phyloP scores from a whole-genome alignment of 2,329 filamentous ascomycete genomes.

The Fusarium hainanense region DNA sequence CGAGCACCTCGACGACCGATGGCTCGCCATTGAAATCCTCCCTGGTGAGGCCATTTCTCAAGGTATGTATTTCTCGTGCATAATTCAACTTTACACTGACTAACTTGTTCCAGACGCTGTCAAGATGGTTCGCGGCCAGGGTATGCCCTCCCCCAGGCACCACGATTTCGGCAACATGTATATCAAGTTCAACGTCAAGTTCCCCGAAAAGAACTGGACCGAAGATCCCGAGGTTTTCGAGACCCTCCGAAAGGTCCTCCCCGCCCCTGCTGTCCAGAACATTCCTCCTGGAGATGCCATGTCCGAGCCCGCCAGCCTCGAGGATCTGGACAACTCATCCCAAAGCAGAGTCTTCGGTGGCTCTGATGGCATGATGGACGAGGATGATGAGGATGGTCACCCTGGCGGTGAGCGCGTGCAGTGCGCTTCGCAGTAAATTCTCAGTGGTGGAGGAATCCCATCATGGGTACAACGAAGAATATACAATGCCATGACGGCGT shows the following conservation, averaged over 20 bases:
- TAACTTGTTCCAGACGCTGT: slow-evolving; percentile 72
- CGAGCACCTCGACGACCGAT: slow-evolving; percentile 97
- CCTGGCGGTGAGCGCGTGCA: slow-evolving; percentile 82
- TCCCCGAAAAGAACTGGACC: slow-evolving; percentile 83
- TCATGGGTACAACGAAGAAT: slow-evolving; percentile 29
- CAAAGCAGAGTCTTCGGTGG: slow-evolving; percentile 76
- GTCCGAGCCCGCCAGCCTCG: slow-evolving; percentile 88
- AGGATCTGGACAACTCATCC: slow-evolving; percentile 79
- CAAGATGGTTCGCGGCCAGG: slow-evolving; percentile 95
- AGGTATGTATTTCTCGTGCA: slow-evolving; percentile 67
- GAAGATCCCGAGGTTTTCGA: slow-evolving; percentile 76
- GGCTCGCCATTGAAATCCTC: slow-evolving; percentile 91
- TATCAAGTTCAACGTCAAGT: slow-evolving; percentile 97
- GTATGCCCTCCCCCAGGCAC: slow-evolving; percentile 96
- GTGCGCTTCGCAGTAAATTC: slow-evolving; percentile 83
- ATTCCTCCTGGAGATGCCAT: slow-evolving; percentile 84
- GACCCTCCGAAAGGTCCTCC: slow-evolving; percentile 85
- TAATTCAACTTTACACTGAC: slow-evolving; percentile 37
- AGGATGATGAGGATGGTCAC: slow-evolving; percentile 82
- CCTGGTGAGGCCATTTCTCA: slow-evolving; percentile 95
- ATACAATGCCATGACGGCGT: slow-evolving; percentile 32
- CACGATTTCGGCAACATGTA: slow-evolving; percentile 97
- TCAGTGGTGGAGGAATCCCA: slow-evolving; percentile 2
- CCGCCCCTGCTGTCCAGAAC: slow-evolving; percentile 70
- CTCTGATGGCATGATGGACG: slow-evolving; percentile 69